phyloP scores from a whole-genome alignment of 2,329 filamentous ascomycete species.

The Coniella vitis region DNA sequence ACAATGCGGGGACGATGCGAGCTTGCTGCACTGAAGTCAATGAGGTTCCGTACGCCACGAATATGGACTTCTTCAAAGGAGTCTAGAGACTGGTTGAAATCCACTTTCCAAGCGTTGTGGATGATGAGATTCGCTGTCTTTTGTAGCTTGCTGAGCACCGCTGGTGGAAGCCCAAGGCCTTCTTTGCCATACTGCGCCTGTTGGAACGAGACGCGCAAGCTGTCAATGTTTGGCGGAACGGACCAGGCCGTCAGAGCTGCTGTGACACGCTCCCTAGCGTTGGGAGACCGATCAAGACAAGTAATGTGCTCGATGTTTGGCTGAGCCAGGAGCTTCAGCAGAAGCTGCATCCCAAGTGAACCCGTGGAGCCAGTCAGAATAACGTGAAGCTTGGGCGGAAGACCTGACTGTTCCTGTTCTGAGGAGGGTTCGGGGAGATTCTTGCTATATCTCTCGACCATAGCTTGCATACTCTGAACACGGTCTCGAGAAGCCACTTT shows the following conservation, averaged over 20 bases:
- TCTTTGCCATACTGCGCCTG: conserved; percentile 11
- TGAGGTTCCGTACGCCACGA: conserved; percentile 15
- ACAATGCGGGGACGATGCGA: conserved; percentile 7
- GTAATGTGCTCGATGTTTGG: conserved; percentile 22
- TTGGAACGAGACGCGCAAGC: background rate
- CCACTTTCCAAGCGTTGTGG: conserved; percentile 22
- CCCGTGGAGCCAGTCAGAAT: conserved; percentile 29
- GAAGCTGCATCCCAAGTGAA: conserved; percentile 27
- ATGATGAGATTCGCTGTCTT: conserved; percentile 9
- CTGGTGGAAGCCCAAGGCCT: conserved; percentile 1
- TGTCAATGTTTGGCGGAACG: background rate
- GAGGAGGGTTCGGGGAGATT: background rate
- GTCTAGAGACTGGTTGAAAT: conserved; percentile 19
- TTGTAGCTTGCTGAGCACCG: background rate
- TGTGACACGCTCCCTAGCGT: conserved; percentile 11
- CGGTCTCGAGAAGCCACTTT: background rate
- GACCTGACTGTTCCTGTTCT: background rate
- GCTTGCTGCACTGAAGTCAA: conserved; percentile 13
- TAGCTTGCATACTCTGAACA: background rate
- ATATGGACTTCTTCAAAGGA: conserved; percentile 18
- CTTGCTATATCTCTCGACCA: background rate
- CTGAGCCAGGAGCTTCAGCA: conserved; percentile 23
- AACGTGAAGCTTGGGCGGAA: conserved; percentile 17
- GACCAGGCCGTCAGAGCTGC: conserved; percentile 5
- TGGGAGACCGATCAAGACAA: conserved; percentile 18